Percentiles rank a stretch among this genome's conserved stretches.
Conservation (phyloP, 805 yeast genomes). For the Wickerhamomyces hampshirensis region DNA sequence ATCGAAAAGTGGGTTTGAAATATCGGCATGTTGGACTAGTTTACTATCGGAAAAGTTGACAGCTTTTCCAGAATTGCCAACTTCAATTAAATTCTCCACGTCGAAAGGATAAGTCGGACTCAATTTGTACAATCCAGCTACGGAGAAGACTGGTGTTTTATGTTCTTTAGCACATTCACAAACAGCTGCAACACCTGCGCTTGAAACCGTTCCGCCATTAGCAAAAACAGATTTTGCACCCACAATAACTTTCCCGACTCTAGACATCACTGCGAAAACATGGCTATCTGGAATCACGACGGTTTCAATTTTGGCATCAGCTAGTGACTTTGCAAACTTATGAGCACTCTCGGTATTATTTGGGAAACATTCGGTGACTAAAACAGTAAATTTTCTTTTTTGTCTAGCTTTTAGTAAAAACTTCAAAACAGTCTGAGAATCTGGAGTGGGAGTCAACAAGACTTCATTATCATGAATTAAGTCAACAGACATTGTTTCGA, state of each 20-base stretch:
- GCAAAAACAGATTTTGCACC: conserved; percentile 93
- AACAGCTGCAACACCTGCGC: conserved; percentile 87
- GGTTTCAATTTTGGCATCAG: conserved; percentile 84
- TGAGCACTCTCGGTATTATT: conserved; percentile 78
- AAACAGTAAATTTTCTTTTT: conserved; percentile 86
- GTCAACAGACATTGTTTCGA: conserved; percentile 87
- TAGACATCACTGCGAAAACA: conserved; percentile 91
- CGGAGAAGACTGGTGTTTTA: conserved; percentile 93
- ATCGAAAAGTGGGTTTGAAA: conserved; percentile 84
- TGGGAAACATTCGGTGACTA: conserved; percentile 90
- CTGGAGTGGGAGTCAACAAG: conserved; percentile 89
- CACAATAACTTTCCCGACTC: conserved; percentile 93
- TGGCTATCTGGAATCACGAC: conserved; percentile 91
- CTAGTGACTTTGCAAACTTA: conserved; percentile 69
- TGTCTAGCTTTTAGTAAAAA: conserved; percentile 82
- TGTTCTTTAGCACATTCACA: conserved; percentile 95
- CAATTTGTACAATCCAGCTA: conserved; percentile 89
- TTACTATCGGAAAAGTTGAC: conserved; percentile 67
- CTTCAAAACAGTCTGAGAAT: conserved; percentile 81
- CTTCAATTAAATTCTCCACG: conserved; percentile 79
- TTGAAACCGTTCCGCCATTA: conserved; percentile 90
- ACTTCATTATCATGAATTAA: conserved; percentile 90
- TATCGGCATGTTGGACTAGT: conserved; percentile 68
- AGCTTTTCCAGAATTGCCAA: conserved; percentile 92
- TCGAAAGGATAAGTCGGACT: conserved; percentile 86